Conservation (phyloP, 495 filamentous ascomycete genomes). For the Hypoxylon lienhwacheense region DNA sequence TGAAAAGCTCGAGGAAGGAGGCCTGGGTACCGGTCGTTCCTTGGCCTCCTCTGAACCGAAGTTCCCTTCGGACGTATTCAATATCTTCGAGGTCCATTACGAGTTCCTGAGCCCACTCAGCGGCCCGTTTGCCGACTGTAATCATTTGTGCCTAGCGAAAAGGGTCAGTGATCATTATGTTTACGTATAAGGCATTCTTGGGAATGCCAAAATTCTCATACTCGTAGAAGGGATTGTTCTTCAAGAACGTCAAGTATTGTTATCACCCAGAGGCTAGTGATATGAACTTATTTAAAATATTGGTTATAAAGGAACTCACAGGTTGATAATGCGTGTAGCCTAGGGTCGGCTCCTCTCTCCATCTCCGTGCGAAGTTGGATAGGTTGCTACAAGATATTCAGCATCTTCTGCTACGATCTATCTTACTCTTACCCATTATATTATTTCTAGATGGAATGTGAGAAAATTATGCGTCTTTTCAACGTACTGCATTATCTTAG, state of each 20-base stretch:
- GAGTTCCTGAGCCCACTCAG: constrained; percentile 85
- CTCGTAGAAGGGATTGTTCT: not conserved
- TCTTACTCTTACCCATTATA: not conserved
- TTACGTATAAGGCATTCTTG: not conserved
- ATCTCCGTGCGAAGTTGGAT: constrained; percentile 70
- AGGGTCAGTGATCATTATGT: not conserved
- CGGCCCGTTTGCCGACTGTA: constrained; percentile 78
- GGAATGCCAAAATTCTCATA: not conserved
- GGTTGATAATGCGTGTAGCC: constrained; percentile 78
- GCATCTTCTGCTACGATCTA: not conserved
- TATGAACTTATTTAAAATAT: not conserved
- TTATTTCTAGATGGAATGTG: not conserved
- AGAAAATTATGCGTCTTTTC: not conserved
- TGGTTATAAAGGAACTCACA: constrained; percentile 10
- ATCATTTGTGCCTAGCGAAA: constrained; percentile 56
- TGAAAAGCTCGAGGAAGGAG: constrained; percentile 75
- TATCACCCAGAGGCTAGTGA: not conserved
- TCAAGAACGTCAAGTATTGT: not conserved
- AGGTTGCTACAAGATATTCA: constrained; percentile 60
- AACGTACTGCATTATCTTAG: constrained; percentile 13
- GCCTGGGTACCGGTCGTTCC: constrained; percentile 60
- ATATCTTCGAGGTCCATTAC: constrained; percentile 84
- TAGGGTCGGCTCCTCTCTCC: constrained; percentile 65
- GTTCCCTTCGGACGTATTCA: constrained; percentile 68
- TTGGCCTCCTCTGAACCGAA: constrained; percentile 83